Percentiles rank a stretch among this genome's conserved stretches.
Conservation (phyloP, 306 rosid species). For the Alnus glutinosa region DNA sequence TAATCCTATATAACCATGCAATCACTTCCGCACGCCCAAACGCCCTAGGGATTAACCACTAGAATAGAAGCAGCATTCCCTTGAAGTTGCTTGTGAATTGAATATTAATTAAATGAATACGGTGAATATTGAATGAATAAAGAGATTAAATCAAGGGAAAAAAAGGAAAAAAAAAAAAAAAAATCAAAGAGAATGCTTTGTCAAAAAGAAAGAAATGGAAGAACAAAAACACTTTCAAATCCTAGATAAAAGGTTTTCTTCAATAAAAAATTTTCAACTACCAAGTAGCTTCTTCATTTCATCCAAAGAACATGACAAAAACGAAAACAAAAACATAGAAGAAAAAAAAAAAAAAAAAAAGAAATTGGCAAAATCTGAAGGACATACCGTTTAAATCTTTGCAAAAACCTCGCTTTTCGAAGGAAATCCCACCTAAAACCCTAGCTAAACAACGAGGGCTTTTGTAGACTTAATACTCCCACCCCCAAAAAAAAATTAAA, state of each 20-base stretch:
- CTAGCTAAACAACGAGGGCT: background rate
- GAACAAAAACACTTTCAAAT: background rate
- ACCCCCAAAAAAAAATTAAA: background rate
- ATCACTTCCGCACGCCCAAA: background rate
- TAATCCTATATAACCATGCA: too few species aligned
- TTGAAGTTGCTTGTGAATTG: background rate
- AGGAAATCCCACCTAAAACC: background rate
- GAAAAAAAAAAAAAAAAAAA: too few species aligned
- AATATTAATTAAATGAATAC: too few species aligned
- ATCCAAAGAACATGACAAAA: background rate
- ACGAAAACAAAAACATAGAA: background rate
- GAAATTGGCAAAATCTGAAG: too few species aligned
- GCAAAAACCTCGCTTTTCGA: background rate
- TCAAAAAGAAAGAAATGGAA: too few species aligned
- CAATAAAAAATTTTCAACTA: background rate
- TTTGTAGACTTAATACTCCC: background rate
- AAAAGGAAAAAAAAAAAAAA: too few species aligned
- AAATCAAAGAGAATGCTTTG: too few species aligned
- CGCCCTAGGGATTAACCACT: background rate
- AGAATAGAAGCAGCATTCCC: background rate
- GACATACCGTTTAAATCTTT: background rate
- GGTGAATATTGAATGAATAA: too few species aligned
- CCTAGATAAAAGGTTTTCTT: background rate
- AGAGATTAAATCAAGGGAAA: too few species aligned
- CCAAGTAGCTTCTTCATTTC: background rate